Percentiles rank a stretch among this genome's conserved stretches.
phyloP scores from a whole-genome alignment of 73 alveolate species.

The Paramecium bursaria region DNA sequence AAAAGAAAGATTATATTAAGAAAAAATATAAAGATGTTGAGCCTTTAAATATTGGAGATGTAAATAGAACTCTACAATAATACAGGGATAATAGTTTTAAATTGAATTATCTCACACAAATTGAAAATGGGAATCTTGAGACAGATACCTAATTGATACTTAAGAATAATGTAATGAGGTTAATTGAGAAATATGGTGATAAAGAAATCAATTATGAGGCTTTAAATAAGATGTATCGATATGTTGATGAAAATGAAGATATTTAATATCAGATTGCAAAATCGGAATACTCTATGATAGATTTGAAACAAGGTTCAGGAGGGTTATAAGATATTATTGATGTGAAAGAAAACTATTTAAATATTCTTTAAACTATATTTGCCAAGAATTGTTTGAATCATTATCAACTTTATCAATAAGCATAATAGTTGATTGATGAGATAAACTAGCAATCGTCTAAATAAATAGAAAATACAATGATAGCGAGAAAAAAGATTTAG shows the following conservation, averaged over 20 bases:
- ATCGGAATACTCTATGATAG: slow-evolving; percentile 14
- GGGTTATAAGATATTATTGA: background rate
- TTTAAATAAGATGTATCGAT: slow-evolving; percentile 23
- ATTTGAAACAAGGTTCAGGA: background rate
- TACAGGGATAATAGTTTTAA: slow-evolving; percentile 3
- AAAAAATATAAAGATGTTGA: slow-evolving; percentile 53
- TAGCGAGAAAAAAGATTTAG: too few relatives aligned
- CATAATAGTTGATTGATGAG: slow-evolving; percentile 9
- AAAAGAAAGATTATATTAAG: slow-evolving; percentile 52
- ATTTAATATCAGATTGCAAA: background rate
- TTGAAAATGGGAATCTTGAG: background rate
- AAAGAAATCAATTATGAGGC: slow-evolving; percentile 43
- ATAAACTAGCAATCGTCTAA: too few relatives aligned
- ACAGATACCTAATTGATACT: slow-evolving; percentile 20
- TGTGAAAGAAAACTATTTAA: slow-evolving; percentile 24
- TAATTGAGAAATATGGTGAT: slow-evolving; percentile 55
- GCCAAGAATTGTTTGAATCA: slow-evolving; percentile 5
- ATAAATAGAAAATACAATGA: too few relatives aligned
- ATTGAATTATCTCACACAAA: slow-evolving; percentile 17
- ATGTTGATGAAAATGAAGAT: slow-evolving; percentile 11
- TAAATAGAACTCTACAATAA: slow-evolving; percentile 16
- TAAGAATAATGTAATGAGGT: slow-evolving; percentile 31
- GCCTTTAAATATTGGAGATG: slow-evolving; percentile 49
- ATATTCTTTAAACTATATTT: slow-evolving; percentile 1
- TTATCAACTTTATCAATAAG: slow-evolving; percentile 31